Evolutionary conservation across 192 early-diverging fungal species (phyloP).

Genomic region (Backusella circina): DNA sequence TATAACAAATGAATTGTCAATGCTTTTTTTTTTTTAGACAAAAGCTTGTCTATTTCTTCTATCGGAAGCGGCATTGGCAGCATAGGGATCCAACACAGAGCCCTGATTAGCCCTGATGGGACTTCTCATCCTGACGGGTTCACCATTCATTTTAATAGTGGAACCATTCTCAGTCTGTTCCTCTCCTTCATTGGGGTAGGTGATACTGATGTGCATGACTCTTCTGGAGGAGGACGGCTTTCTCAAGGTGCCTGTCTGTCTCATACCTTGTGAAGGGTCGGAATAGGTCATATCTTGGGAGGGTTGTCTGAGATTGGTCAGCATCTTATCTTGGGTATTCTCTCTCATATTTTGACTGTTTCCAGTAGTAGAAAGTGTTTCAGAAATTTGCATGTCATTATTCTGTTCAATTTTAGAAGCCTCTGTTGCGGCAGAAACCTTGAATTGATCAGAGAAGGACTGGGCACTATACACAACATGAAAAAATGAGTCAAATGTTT

Average conservation of each 20-base stretch:
- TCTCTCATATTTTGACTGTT: not conserved
- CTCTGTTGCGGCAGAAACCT: not conserved
- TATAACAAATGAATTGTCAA: not conserved
- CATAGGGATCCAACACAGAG: not conserved
- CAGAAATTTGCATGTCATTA: too few species aligned
- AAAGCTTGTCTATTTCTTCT: not conserved
- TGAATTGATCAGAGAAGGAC: not conserved
- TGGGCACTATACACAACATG: not conserved
- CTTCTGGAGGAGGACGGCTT: not conserved
- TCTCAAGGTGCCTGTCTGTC: not conserved
- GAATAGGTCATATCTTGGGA: not conserved
- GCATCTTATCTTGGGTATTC: not conserved
- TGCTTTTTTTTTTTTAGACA: not conserved
- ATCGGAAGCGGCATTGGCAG: not conserved
- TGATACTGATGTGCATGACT: not conserved
- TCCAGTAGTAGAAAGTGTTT: too few species aligned
- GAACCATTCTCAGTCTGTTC: not conserved
- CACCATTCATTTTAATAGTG: not conserved
- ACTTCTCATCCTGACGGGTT: not conserved
- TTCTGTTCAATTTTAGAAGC: not conserved
- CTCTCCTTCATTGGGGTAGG: not conserved
- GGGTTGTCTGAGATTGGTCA: too few species aligned
- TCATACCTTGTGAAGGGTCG: not conserved
- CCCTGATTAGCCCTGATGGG: not conserved
- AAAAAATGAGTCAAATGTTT: not conserved